Evolutionary conservation across 805 yeast genomes (phyloP), one percentile per base, ranked within the genome.

Genomic region (Yueomyces sp.): DNA sequence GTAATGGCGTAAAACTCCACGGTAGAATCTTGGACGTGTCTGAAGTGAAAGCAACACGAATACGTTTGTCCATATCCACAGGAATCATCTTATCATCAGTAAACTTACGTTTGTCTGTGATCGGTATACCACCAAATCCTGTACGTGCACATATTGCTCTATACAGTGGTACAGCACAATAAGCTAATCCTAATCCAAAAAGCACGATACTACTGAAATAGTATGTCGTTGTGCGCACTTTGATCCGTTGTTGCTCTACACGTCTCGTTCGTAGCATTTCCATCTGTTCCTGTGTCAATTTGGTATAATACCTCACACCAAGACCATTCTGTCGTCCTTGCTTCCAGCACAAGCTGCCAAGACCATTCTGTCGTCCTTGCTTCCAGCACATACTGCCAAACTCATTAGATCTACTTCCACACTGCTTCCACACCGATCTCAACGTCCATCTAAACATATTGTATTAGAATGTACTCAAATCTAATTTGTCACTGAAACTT

Each of bases 81-180:
- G 98, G 96, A 27, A 83, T 67, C 60, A 92, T 67, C 57, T 82
- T 84, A 57, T 90, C 97, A 27, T 86, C 77, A 1, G 96, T 85
- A 63, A 92, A 85, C 53, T 74, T 78, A 8, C 79, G 61, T 39
- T 69, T 63, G 58, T 92, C 97, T 0, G 96, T 88, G 53, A 88
- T 82, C 8, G 97, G 97, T 6, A 82, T 79, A 38, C 98, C 98
- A 41, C 90, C 96, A 75, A 83, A 92, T 0, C 98, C 98, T 0
- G 96, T 88, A 62, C 94, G 74, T 53, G 88, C 85, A 68, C 98
- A 92, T 31, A 92, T 71, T 6, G 88, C 86, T 51, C 96, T 69
- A 62, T 92, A 92, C 5, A 92, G 65, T 4, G 97, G 97, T 26
- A 92, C 98, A 1, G 96, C 85, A 7, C 87, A 84, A 63, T 86